Conservation (phyloP, 345 rosid species). For the Populus ilicifolia region DNA sequence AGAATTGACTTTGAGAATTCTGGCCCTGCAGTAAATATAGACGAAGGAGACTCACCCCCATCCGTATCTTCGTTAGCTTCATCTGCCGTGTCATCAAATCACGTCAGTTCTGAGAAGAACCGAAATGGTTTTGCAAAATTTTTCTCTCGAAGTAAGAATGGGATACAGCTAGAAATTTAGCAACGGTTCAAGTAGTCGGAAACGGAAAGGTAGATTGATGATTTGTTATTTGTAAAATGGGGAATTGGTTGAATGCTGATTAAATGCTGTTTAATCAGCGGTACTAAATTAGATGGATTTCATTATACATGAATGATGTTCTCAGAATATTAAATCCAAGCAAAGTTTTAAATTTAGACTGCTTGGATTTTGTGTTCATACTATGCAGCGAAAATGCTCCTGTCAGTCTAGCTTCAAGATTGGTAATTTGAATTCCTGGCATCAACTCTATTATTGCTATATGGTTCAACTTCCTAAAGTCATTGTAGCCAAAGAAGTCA, state of each 20-base stretch:
- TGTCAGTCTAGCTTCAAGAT: neutral
- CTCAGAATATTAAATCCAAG: neutral
- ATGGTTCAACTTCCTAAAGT: neutral
- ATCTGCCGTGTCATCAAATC: slow-evolving; percentile 38
- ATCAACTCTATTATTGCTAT: neutral
- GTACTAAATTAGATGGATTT: neutral
- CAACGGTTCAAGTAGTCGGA: neutral
- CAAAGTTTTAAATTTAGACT: neutral
- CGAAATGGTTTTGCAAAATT: slow-evolving; percentile 86
- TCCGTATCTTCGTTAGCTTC: slow-evolving; percentile 43
- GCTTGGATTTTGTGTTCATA: neutral
- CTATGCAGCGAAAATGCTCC: neutral
- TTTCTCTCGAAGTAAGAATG: slow-evolving; percentile 79
- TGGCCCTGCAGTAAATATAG: slow-evolving; percentile 24
- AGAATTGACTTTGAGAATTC: slow-evolving; percentile 23
- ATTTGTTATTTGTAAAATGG: slow-evolving; percentile 6
- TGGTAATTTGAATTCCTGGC: neutral
- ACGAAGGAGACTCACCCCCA: slow-evolving; percentile 31
- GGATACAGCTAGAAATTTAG: slow-evolving; percentile 79
- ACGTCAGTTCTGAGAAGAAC: slow-evolving; percentile 62
- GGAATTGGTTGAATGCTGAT: slow-evolving; percentile 18
- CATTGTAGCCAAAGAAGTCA: neutral
- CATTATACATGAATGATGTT: slow-evolving; percentile 6
- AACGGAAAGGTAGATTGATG: neutral
- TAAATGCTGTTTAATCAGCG: slow-evolving; percentile 36